Evolutionary conservation across 1,139 yeast genomes (phyloP).

Genomic region (Hemisphaericaspora lyxosophila): DNA sequence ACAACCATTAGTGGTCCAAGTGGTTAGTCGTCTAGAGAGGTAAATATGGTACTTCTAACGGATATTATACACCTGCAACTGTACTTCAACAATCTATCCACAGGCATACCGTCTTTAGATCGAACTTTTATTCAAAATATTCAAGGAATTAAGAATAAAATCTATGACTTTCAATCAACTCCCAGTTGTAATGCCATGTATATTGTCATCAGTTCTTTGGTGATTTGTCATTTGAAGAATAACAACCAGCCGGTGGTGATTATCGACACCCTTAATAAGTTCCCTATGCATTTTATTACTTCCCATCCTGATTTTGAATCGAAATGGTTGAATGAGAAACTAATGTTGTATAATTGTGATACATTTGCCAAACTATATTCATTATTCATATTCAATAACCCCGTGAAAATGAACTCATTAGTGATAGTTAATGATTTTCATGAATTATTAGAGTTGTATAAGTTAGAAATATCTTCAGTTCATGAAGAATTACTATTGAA

Average conservation of each 20-base stretch:
- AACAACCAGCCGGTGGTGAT: constrained; percentile 23
- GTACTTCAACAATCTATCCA: constrained; percentile 16
- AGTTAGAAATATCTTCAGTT: constrained; percentile 31
- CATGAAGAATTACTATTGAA: constrained; percentile 39
- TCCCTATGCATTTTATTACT: constrained; percentile 27
- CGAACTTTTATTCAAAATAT: constrained; percentile 15
- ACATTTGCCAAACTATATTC: constrained; percentile 30
- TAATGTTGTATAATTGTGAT: constrained; percentile 17
- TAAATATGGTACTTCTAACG: constrained; percentile 11
- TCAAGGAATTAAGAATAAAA: constrained; percentile 16
- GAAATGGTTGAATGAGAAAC: constrained; percentile 7
- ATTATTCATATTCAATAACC: constrained; percentile 17
- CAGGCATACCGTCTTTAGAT: constrained; percentile 31
- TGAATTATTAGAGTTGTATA: constrained; percentile 37
- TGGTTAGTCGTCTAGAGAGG: not conserved
- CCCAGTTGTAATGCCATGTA: constrained; percentile 31
- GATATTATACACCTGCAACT: constrained; percentile 12
- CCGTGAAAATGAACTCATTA: constrained; percentile 14
- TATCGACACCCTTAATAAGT: constrained; percentile 31
- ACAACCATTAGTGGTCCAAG: no score
- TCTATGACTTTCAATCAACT: constrained; percentile 40
- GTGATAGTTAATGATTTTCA: constrained; percentile 37
- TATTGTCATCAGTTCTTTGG: constrained; percentile 22
- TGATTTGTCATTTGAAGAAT: constrained; percentile 29
- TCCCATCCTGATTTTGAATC: constrained; percentile 20